phyloP scores from a whole-genome alignment of 345 rosid genomes.

The Draba incana region DNA sequence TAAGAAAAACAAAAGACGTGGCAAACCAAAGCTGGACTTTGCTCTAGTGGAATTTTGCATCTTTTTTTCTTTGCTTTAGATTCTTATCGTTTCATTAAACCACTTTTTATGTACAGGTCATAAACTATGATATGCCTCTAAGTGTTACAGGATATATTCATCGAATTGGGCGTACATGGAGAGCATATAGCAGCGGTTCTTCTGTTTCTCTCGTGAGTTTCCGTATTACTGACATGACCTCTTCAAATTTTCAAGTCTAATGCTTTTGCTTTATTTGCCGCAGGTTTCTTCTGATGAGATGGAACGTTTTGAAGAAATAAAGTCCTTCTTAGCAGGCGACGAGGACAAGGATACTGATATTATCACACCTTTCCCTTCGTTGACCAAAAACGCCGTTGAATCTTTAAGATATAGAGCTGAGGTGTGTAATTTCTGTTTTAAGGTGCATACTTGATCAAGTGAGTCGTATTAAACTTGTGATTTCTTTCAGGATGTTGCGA shows the following conservation, averaged over 20 bases:
- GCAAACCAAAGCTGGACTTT: slow-evolving; percentile 57
- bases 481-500: slow-evolving; percentile 74
- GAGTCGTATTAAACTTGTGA: background rate
- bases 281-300: slow-evolving; percentile 86
- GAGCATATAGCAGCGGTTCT: slow-evolving; percentile 79
- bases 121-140: slow-evolving; percentile 86
- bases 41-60: slow-evolving; percentile 44
- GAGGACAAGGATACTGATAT: slow-evolving; percentile 51
- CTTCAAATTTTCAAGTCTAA: slow-evolving; percentile 22
- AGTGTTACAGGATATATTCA: slow-evolving; percentile 76
- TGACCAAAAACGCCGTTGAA: slow-evolving; percentile 82
- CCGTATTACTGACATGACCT: slow-evolving; percentile 52
- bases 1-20: slow-evolving; percentile 51
- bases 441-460: slow-evolving; percentile 3
- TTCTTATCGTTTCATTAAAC: slow-evolving; percentile 4
- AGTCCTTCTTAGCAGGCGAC: slow-evolving; percentile 64
- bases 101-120: slow-evolving; percentile 53
- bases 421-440: slow-evolving; percentile 47
- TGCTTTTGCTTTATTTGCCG: slow-evolving; percentile 18
- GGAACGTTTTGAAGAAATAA: slow-evolving; percentile 76
- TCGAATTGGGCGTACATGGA: slow-evolving; percentile 94
- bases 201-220: slow-evolving; percentile 81
- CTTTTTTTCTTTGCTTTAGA: background rate
- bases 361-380: slow-evolving; percentile 66
- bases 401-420: slow-evolving; percentile 89